Conservation (phyloP, 2,329 filamentous ascomycete genomes). For the Paraphaeosphaeria minitans region DNA sequence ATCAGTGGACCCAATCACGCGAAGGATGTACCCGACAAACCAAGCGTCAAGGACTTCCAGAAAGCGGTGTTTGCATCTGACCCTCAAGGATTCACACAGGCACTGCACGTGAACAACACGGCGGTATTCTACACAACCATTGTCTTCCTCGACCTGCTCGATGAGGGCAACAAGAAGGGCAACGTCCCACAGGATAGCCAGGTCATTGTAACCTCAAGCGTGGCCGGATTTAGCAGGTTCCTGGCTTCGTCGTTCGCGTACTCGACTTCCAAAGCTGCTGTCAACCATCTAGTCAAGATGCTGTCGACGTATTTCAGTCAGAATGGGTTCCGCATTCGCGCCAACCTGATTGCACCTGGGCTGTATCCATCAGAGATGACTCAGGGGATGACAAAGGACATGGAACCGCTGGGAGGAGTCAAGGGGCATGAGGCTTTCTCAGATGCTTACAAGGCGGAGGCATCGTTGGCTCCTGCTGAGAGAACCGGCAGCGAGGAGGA, state of each 20-base stretch:
- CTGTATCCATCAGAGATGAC: constrained; percentile 29
- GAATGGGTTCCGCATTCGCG: constrained; percentile 50
- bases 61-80: neutral
- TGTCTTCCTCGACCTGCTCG: constrained; percentile 50
- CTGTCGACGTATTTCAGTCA: constrained; percentile 50
- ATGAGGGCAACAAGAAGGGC: constrained; percentile 44
- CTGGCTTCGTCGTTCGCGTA: constrained; percentile 26
- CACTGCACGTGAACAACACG: constrained; percentile 49
- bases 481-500: constrained; percentile 66
- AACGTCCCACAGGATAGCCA: constrained; percentile 23
- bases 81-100: constrained; percentile 35
- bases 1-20: constrained; percentile 22
- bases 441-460: constrained; percentile 11
- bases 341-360: constrained; percentile 58
- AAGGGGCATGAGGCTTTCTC: neutral
- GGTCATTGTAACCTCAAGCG: constrained; percentile 28
- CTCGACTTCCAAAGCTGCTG: constrained; percentile 51
- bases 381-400: constrained; percentile 15
- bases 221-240: constrained; percentile 24
- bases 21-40: constrained; percentile 22
- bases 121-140: constrained; percentile 50
- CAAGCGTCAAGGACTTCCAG: constrained; percentile 16
- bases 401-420: constrained; percentile 3
- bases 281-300: constrained; percentile 57
- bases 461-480: constrained; percentile 54